These are phyloP conservation scores for Vaccinium corymbosum DNA, from an alignment of 148 eudicot genomes.

Conservation along the genomic window DNA sequence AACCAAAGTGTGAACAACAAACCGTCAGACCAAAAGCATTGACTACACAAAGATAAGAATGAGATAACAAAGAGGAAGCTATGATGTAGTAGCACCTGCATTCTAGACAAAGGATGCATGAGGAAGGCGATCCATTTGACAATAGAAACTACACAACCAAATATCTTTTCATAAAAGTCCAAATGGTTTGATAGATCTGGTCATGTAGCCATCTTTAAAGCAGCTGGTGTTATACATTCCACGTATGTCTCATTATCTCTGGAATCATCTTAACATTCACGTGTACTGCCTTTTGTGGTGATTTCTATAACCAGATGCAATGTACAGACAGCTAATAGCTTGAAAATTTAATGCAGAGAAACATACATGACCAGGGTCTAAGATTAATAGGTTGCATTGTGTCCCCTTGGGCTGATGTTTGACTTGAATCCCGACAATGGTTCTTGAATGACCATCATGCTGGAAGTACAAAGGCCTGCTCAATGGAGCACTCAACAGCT, in stretches of 20 bases:
- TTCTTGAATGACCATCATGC: slow-evolving; percentile 95
- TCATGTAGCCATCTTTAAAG: background rate
- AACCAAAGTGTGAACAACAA: background rate
- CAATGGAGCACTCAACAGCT: slow-evolving; percentile 13
- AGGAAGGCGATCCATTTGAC: background rate
- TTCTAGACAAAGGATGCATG: background rate
- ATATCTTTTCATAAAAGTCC: background rate
- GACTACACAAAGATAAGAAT: background rate
- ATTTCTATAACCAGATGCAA: background rate
- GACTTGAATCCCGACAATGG: slow-evolving; percentile 84
- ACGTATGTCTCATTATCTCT: background rate
- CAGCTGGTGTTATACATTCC: background rate
- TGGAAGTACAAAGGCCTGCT: slow-evolving; percentile 95
- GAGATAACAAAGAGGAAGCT: background rate
- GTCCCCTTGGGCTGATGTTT: slow-evolving; percentile 50
- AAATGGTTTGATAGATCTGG: background rate
- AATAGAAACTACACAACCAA: background rate
- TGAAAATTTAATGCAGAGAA: slow-evolving; percentile 8
- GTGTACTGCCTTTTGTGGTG: background rate
- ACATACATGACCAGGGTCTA: slow-evolving; percentile 86
- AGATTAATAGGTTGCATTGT: slow-evolving; percentile 60
- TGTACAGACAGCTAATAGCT: slow-evolving; percentile 6
- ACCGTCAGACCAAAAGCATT: background rate
- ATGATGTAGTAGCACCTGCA: background rate
- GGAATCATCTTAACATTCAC: background rate